Conservation (phyloP, 116 monocot genomes). For the Phalaenopsis hybrid region DNA sequence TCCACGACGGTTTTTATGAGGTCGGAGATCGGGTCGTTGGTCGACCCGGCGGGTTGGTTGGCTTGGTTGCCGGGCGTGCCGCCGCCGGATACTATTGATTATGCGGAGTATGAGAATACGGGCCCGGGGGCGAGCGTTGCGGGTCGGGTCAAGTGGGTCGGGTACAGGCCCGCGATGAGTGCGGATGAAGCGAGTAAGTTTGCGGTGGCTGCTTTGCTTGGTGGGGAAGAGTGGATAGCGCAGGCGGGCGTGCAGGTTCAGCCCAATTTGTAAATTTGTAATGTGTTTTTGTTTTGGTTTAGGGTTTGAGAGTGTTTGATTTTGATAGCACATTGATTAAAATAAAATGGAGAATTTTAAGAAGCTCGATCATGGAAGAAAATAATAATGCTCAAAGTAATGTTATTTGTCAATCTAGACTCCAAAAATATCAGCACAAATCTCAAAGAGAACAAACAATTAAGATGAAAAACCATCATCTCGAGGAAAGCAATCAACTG, state of each 20-base stretch:
- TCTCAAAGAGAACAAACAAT: too few species aligned
- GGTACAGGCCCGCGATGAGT: constrained; percentile 9
- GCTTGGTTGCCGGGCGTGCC: constrained; percentile 43
- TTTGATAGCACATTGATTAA: too few species aligned
- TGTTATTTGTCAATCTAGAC: too few species aligned
- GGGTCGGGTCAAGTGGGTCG: constrained; percentile 52
- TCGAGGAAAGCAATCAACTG: too few species aligned
- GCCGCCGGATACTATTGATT: constrained; percentile 46
- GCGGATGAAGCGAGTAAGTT: neutral
- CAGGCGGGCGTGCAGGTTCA: neutral
- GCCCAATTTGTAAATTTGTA: neutral
- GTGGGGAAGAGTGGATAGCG: neutral
- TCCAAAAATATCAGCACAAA: too few species aligned
- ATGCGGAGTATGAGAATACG: constrained; percentile 65
- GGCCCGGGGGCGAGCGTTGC: constrained; percentile 41
- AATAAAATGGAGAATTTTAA: too few species aligned
- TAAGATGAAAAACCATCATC: too few species aligned
- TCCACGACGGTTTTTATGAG: constrained; percentile 49
- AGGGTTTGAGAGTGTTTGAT: too few species aligned
- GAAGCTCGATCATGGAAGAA: too few species aligned
- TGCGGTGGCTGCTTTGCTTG: neutral
- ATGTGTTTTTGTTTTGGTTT: too few species aligned
- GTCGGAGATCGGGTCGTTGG: constrained; percentile 30
- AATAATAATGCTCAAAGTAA: too few species aligned
- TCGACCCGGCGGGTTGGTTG: constrained; percentile 55